Evolutionary conservation across 306 rosid genomes (phyloP).

Genomic region (Cicer pinnatifidum): DNA sequence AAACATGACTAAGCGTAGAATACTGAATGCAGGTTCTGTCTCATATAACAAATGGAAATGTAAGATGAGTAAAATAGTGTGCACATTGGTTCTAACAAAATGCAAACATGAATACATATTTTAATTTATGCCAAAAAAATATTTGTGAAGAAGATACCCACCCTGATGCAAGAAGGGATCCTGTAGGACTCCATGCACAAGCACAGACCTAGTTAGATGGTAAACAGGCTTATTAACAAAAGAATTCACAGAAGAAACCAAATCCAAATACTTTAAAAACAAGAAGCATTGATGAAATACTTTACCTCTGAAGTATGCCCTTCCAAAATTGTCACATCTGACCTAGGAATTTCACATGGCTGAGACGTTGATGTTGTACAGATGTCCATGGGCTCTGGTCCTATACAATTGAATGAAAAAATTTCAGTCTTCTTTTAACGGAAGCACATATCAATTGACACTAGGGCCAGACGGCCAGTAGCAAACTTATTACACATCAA

Average conservation of each 20-base stretch:
- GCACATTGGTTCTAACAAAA: background rate
- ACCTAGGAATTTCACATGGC: constrained; percentile 69
- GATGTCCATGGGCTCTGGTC: constrained; percentile 90
- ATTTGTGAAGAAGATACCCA: constrained; percentile 44
- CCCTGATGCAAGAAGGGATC: constrained; percentile 98
- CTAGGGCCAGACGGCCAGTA: background rate
- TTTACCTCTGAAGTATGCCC: constrained; percentile 94
- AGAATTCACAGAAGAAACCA: constrained; percentile 9
- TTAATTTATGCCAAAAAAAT: constrained; percentile 27
- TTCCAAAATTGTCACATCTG: constrained; percentile 86
- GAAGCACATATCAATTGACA: constrained; percentile 34
- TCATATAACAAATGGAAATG: constrained; percentile 16
- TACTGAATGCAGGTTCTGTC: background rate
- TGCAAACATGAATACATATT: constrained; percentile 3
- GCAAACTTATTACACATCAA: constrained; percentile 29
- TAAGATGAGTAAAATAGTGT: background rate
- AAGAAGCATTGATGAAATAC: constrained; percentile 42
- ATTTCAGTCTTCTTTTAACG: constrained; percentile 25
- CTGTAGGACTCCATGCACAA: constrained; percentile 98
- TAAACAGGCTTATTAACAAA: constrained; percentile 42
- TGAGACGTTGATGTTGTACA: constrained; percentile 61
- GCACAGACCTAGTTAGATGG: constrained; percentile 77
- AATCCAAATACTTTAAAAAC: background rate
- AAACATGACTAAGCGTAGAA: constrained; percentile 22
- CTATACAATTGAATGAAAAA: constrained; percentile 48